Evolutionary conservation across 805 yeast species (phyloP).

Genomic region (Candida fluviatilis): DNA sequence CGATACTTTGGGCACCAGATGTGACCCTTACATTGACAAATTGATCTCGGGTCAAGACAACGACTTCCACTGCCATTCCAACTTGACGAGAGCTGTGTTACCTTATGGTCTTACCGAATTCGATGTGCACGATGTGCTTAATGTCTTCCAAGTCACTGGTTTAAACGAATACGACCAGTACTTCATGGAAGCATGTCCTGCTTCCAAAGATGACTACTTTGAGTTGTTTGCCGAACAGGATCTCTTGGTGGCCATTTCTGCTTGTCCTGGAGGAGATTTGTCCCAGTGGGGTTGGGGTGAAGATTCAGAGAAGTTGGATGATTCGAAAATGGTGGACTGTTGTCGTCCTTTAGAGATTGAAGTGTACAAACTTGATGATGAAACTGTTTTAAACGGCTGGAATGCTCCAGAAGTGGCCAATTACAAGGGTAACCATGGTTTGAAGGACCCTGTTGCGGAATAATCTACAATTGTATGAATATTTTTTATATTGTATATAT

Average conservation of each 20-base stretch:
- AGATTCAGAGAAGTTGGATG: constrained; percentile 39
- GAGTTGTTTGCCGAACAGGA: constrained; percentile 68
- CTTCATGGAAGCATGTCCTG: constrained; percentile 69
- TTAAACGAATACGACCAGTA: constrained; percentile 61
- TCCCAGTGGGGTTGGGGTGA: constrained; percentile 73
- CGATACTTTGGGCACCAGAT: constrained; percentile 64
- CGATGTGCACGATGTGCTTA: constrained; percentile 66
- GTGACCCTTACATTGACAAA: constrained; percentile 67
- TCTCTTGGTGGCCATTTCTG: constrained; percentile 57
- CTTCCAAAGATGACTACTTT: constrained; percentile 54
- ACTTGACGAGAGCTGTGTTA: constrained; percentile 53
- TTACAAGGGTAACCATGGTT: constrained; percentile 58
- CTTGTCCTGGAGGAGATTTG: constrained; percentile 70
- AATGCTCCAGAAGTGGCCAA: constrained; percentile 45
- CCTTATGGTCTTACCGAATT: constrained; percentile 61
- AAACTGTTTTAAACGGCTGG: constrained; percentile 45
- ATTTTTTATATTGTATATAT: constrained; percentile 1
- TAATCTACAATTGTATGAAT: neutral
- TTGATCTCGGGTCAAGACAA: constrained; percentile 60
- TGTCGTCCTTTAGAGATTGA: constrained; percentile 64
- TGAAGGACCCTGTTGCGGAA: constrained; percentile 10
- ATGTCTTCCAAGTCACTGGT: constrained; percentile 68
- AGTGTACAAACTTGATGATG: constrained; percentile 51
- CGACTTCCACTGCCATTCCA: constrained; percentile 66
- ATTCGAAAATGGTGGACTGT: constrained; percentile 52